phyloP scores from a whole-genome alignment of 2,329 filamentous ascomycete genomes.

The Pseudofabraea citricarpa region DNA sequence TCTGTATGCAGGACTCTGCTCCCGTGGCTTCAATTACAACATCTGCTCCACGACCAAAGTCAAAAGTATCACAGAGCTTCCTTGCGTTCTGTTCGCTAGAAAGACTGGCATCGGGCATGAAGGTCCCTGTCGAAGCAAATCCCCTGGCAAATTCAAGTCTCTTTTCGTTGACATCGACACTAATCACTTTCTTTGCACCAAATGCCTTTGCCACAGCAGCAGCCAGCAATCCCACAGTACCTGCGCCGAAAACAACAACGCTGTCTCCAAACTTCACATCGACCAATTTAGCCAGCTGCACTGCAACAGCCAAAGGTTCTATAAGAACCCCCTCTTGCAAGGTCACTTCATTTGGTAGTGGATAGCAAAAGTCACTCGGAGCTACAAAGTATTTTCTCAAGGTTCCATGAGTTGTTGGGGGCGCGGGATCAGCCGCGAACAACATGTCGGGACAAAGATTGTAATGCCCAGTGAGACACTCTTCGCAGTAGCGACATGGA shows the following conservation, averaged over 20 bases:
- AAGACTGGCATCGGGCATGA: constrained; percentile 22
- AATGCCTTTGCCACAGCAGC: constrained; percentile 42
- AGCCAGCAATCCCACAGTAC: constrained; percentile 43
- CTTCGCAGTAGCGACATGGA: constrained; percentile 38
- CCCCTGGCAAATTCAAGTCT: constrained; percentile 36
- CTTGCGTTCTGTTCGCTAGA: constrained; percentile 33
- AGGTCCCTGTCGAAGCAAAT: constrained; percentile 28
- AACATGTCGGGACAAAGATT: constrained; percentile 37
- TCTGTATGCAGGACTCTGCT: constrained; percentile 40
- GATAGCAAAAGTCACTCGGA: constrained; percentile 42
- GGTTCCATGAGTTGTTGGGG: constrained; percentile 41
- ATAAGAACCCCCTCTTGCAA: constrained; percentile 48
- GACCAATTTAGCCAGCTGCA: background rate
- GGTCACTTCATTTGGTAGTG: constrained; percentile 37
- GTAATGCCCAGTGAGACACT: constrained; percentile 36
- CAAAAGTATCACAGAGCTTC: constrained; percentile 33
- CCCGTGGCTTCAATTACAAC: constrained; percentile 45
- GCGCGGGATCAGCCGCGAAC: constrained; percentile 46
- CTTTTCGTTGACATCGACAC: constrained; percentile 39
- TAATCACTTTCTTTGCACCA: constrained; percentile 39
- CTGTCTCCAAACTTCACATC: background rate
- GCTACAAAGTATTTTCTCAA: constrained; percentile 43
- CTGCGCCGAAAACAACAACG: constrained; percentile 39
- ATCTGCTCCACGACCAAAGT: constrained; percentile 40
- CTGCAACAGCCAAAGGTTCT: constrained; percentile 33